These are phyloP conservation scores for Neurospora sp. DNA, from an alignment of 2,329 filamentous ascomycete genomes.

Conservation along the genomic window DNA sequence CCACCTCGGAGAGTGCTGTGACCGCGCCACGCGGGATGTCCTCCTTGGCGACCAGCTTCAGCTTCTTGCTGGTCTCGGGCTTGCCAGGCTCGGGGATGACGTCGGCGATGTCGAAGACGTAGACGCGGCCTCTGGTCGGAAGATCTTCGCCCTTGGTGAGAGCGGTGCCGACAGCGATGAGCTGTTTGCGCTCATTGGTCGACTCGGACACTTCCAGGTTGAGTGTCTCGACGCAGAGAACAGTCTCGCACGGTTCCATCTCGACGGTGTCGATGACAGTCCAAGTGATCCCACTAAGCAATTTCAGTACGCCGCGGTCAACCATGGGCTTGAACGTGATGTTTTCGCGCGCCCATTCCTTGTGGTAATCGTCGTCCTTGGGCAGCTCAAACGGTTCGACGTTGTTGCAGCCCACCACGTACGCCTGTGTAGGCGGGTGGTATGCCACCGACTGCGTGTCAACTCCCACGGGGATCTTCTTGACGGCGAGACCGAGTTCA, in stretches of 20 bases:
- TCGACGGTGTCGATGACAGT: slow-evolving; percentile 65
- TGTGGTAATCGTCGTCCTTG: slow-evolving; percentile 75
- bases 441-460: slow-evolving; percentile 68
- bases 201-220: slow-evolving; percentile 84
- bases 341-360: slow-evolving; percentile 70
- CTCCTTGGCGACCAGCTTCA: slow-evolving; percentile 82
- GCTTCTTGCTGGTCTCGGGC: slow-evolving; percentile 73
- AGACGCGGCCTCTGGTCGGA: slow-evolving; percentile 72
- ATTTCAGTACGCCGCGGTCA: slow-evolving; percentile 62
- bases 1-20: slow-evolving; percentile 74
- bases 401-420: slow-evolving; percentile 63
- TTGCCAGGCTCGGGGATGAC: slow-evolving; percentile 82
- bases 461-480: slow-evolving; percentile 58
- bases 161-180: slow-evolving; percentile 78
- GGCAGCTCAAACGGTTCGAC: slow-evolving; percentile 69
- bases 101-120: slow-evolving; percentile 83
- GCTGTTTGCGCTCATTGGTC: slow-evolving; percentile 73
- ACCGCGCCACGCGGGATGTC: slow-evolving; percentile 87
- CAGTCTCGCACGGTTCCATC: slow-evolving; percentile 63
- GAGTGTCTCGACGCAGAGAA: slow-evolving; percentile 74
- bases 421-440: slow-evolving; percentile 63
- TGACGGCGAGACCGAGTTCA: slow-evolving; percentile 66
- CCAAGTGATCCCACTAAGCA: slow-evolving; percentile 71
- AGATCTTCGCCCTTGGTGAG: slow-evolving; percentile 85
- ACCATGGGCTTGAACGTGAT: slow-evolving; percentile 53